Conservation (phyloP, 116 monocot species). For the Iris pallida region DNA sequence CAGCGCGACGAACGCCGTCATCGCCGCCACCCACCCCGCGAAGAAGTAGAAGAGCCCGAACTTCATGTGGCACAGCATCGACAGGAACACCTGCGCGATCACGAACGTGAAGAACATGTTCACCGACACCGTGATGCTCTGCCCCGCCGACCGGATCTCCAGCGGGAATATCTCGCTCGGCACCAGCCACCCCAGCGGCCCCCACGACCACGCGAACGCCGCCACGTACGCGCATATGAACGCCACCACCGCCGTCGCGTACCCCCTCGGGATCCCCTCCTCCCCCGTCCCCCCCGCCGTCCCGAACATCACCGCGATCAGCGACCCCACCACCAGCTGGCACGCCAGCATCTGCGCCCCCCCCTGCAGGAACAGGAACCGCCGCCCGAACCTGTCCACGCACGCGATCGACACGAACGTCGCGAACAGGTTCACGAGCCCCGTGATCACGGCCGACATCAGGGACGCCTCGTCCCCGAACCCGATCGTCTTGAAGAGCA, state of each 20-base stretch:
- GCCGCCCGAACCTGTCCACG: conserved; percentile 12
- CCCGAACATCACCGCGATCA: conserved; percentile 14
- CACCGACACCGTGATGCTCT: conserved; percentile 16
- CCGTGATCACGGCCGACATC: conserved; percentile 12
- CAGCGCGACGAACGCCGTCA: conserved; percentile 9
- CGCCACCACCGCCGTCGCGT: neutral
- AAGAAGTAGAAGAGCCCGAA: conserved; percentile 22
- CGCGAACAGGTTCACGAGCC: conserved; percentile 3
- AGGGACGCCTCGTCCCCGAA: conserved; percentile 19
- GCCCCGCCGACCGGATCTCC: conserved; percentile 17
- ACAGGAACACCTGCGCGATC: conserved; percentile 11
- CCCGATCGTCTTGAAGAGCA: conserved; percentile 17
- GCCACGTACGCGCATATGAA: conserved; percentile 20
- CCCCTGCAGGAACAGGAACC: conserved; percentile 9
- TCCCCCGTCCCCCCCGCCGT: no score
- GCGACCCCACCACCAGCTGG: conserved; percentile 1
- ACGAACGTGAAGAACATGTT: conserved; percentile 24
- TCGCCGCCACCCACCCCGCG: conserved; percentile 9
- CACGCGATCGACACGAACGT: conserved; percentile 12
- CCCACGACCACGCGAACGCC: conserved; percentile 21
- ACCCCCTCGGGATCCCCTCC: neutral
- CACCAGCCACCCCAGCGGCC: conserved; percentile 14
- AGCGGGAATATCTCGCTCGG: conserved; percentile 15
- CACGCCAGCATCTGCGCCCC: conserved; percentile 12
- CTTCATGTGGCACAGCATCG: conserved; percentile 19